phyloP scores from a whole-genome alignment of 208 protist species.

The Acanthamoeba lenticulata region DNA sequence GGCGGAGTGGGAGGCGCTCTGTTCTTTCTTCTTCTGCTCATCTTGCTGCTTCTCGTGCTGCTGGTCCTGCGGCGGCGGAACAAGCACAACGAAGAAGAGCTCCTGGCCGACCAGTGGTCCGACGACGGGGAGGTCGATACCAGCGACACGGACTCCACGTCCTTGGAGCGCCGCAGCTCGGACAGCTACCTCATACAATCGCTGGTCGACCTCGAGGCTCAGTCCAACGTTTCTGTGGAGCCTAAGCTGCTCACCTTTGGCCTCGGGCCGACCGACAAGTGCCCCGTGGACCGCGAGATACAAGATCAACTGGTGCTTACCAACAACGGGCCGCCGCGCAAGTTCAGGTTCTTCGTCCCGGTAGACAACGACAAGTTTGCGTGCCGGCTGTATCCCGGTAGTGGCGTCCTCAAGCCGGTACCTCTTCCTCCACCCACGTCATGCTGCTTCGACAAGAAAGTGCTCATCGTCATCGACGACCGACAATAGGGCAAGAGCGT shows the following conservation, averaged over 20 bases:
- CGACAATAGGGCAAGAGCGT: background rate
- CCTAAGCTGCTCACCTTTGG: conserved; percentile 48
- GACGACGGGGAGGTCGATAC: background rate
- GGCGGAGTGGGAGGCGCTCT: background rate
- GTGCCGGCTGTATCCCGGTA: conserved; percentile 18
- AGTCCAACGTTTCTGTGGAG: background rate
- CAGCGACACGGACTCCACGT: too few species aligned
- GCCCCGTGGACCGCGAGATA: conserved; percentile 19
- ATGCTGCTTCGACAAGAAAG: background rate
- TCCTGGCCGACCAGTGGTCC: conserved; percentile 44
- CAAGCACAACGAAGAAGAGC: background rate
- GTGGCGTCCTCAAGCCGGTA: background rate
- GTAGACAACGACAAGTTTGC: conserved; percentile 44
- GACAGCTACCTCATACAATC: too few species aligned
- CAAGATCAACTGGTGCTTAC: conserved; percentile 4
- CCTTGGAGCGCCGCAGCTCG: too few species aligned
- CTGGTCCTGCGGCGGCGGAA: background rate
- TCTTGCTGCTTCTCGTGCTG: background rate
- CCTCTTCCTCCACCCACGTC: background rate
- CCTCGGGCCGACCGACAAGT: background rate
- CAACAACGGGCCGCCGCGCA: conserved; percentile 37
- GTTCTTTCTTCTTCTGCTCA: background rate
- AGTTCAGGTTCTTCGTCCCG: conserved; percentile 65
- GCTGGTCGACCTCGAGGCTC: background rate
- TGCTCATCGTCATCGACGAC: background rate